Percentiles rank a stretch among this genome's conserved stretches.
Evolutionary conservation across 345 rosid genomes (phyloP).

Genomic region (Brassica incana): DNA sequence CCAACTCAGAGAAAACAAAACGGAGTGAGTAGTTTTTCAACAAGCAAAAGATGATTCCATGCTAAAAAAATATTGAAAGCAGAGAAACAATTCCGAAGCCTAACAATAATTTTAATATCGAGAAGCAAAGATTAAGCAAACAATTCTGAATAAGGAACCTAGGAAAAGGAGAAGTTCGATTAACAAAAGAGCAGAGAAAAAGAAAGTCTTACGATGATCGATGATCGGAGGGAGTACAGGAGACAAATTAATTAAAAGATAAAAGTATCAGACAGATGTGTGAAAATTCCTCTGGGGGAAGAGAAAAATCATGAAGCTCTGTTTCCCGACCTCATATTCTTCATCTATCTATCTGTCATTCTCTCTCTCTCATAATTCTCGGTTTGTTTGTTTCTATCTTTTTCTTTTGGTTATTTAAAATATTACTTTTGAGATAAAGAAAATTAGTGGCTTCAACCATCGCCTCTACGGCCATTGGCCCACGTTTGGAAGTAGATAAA

Average conservation of each 20-base stretch:
- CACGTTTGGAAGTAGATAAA: slow-evolving; percentile 8
- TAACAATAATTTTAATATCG: neutral
- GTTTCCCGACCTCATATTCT: slow-evolving; percentile 22
- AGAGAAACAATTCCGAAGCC: neutral
- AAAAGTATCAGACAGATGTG: slow-evolving; percentile 13
- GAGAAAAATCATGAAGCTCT: slow-evolving; percentile 25
- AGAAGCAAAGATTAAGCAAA: neutral
- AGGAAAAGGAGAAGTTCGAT: neutral
- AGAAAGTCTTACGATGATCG: slow-evolving; percentile 5
- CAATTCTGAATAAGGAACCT: neutral
- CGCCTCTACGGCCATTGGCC: neutral
- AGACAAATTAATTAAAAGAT: neutral
- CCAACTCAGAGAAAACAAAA: neutral
- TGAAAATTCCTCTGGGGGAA: neutral
- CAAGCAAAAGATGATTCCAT: neutral
- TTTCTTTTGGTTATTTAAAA: neutral
- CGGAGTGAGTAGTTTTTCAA: neutral
- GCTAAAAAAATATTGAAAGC: neutral
- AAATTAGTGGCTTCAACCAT: neutral
- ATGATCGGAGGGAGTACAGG: slow-evolving; percentile 24
- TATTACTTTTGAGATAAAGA: neutral
- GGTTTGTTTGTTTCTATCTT: slow-evolving; percentile 18
- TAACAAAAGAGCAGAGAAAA: neutral
- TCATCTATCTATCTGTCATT: slow-evolving; percentile 33
- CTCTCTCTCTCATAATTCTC: slow-evolving; percentile 33